Base-by-base conservation (phyloP, 345 rosid genomes). In the Melastoma malabathricum region DNA sequence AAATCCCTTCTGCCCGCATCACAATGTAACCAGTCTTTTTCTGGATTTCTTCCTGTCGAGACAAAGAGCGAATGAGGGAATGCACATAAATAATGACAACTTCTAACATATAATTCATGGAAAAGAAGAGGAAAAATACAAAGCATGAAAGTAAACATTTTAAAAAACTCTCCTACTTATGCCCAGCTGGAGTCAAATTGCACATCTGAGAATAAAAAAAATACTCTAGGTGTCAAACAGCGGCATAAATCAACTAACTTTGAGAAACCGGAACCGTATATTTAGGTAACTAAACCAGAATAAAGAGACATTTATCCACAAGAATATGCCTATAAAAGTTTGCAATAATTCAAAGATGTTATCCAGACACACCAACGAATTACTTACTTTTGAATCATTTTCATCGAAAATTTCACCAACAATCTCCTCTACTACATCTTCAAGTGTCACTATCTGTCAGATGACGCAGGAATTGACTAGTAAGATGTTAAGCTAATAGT, bases 341-440 rank as follows among this genome's bases (percentile, higher is more conserved):
- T 34, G 41, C 41, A 34, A 29, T 1, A 10, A 29, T 10, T 5
- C 6, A 4, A 5, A 4, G 12, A 34, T 34, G 41, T 34, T 34
- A 34, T 34, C 41, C 41, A 34, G 41, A 7, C 41, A 34, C 41
- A 34, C 12, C 22, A n/a, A 22, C 14, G 38, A 16, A 12, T 27
- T 50, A 48, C 59, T 74, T 76, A 85, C 97, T 63, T 88, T 93
- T 50, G 99, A 93, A 72, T 93, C 97, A 64, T 81, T 93, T 78
- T 88, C 97, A 50, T 93, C 97, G 54, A 93, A 93, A 56, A 93
- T 93, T 74, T 88, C 97, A 56, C 97, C 97, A 60, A 88, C 99
- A 63, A 93, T 88, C 78, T 93, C 99, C 69, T 93, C 97, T 48
- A 83, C 97, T 53, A 85, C 95, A 46, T 88, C 99, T 80, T 93